These are phyloP conservation scores for Claviceps pazoutovae DNA, from an alignment of 2,329 filamentous ascomycete genomes.

Conservation along the genomic window DNA sequence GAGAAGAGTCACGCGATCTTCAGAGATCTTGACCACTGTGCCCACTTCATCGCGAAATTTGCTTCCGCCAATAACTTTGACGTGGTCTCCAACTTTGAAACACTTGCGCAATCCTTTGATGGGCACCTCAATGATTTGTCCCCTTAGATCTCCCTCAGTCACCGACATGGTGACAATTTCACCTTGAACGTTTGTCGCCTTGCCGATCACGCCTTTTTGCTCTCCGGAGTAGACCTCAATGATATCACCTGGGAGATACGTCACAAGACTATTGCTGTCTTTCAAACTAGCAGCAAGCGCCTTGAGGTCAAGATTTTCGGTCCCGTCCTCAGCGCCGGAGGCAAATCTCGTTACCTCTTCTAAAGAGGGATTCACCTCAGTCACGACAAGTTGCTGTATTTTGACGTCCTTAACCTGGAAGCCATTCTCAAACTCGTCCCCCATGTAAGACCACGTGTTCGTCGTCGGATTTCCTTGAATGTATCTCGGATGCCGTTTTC, in stretches of 20 bases:
- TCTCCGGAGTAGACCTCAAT: constrained; percentile 94
- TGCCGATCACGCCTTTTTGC: constrained; percentile 81
- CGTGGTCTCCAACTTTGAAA: constrained; percentile 87
- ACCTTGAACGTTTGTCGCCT: constrained; percentile 70
- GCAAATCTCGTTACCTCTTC: constrained; percentile 96
- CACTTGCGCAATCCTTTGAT: constrained; percentile 84
- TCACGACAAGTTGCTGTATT: constrained; percentile 70
- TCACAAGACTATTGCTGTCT: constrained; percentile 64
- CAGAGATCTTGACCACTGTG: constrained; percentile 87
- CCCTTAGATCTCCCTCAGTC: constrained; percentile 65
- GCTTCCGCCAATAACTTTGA: constrained; percentile 95
- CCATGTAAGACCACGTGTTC: constrained; percentile 72
- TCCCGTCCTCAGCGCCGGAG: constrained; percentile 76
- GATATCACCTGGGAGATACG: constrained; percentile 85
- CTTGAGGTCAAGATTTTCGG: constrained; percentile 83
- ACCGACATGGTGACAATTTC: constrained; percentile 88
- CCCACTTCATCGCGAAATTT: constrained; percentile 90
- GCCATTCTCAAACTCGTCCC: constrained; percentile 81
- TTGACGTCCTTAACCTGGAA: constrained; percentile 92
- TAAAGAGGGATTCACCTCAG: constrained; percentile 81
- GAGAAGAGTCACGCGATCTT: constrained; percentile 83
- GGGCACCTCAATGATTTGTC: constrained; percentile 82
- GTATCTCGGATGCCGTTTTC: constrained; percentile 62
- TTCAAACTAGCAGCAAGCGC: constrained; percentile 84
- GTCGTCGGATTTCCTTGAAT: constrained; percentile 57